These are phyloP conservation scores for Piper longum DNA, from an alignment of 164 flowering plant species.

Conservation along the genomic window DNA sequence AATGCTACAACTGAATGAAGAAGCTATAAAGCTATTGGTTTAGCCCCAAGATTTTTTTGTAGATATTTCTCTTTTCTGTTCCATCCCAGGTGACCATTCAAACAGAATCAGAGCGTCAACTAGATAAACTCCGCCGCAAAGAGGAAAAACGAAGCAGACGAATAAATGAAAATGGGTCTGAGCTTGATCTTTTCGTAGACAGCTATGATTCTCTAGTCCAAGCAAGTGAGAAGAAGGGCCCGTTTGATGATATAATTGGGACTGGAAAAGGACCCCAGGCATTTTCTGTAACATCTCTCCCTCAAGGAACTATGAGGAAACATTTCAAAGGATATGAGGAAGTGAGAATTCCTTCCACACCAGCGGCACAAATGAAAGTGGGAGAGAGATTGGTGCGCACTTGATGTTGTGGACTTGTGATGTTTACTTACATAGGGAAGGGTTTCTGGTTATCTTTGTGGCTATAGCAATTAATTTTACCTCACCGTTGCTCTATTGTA, in stretches of 20 bases:
- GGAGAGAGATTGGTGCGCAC: slow-evolving; percentile 86
- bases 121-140: slow-evolving; percentile 91
- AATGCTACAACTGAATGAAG: not conserved
- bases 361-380: slow-evolving; percentile 86
- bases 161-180: slow-evolving; percentile 53
- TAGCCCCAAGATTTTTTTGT: not conserved
- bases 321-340: slow-evolving; percentile 89
- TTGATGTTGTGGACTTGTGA: not conserved
- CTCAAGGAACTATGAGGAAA: slow-evolving; percentile 85
- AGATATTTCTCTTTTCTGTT: not conserved
- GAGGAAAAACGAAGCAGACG: slow-evolving; percentile 80
- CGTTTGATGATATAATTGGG: slow-evolving; percentile 71
- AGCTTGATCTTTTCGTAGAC: slow-evolving; percentile 37
- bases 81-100: slow-evolving; percentile 72
- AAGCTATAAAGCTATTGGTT: not conserved
- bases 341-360: slow-evolving; percentile 74
- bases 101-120: slow-evolving; percentile 71
- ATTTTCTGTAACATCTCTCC: slow-evolving; percentile 61
- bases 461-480: not conserved
- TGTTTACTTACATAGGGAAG: not conserved
- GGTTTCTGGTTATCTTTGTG: not conserved
- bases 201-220: slow-evolving; percentile 69
- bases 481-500: slow-evolving; percentile 4
- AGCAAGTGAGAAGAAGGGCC: slow-evolving; percentile 73
- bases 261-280: slow-evolving; percentile 29